phyloP scores from a whole-genome alignment of 2,329 filamentous ascomycete species.

The Aspergillus intermedius region DNA sequence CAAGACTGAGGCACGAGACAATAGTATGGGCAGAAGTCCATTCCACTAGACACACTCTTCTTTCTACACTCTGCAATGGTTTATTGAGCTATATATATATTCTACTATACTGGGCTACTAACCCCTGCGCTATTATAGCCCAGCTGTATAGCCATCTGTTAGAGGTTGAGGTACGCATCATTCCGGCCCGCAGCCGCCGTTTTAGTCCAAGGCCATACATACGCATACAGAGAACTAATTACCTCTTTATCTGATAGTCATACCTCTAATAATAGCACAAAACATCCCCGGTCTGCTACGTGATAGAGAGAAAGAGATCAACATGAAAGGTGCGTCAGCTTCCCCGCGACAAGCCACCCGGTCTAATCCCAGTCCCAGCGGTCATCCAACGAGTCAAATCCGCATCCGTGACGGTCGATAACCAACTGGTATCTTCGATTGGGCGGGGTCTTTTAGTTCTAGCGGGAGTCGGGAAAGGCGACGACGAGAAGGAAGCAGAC shows the following conservation, averaged over 20 bases:
- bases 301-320: not conserved
- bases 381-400: constrained; percentile 91
- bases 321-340: constrained; percentile 36
- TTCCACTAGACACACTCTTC: too few species aligned
- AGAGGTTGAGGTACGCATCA: too few species aligned
- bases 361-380: constrained; percentile 47
- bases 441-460: constrained; percentile 85
- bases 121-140: too few species aligned
- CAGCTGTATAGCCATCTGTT: too few species aligned
- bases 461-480: constrained; percentile 82
- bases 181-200: too few species aligned
- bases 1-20: not conserved
- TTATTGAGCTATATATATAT: too few species aligned
- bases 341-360: not conserved
- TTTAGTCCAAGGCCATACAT: too few species aligned
- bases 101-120: too few species aligned
- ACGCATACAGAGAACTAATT: too few species aligned
- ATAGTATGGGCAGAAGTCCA: too few species aligned
- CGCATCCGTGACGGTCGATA: constrained; percentile 90
- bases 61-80: too few species aligned
- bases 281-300: too few species aligned
- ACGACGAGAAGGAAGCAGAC: constrained; percentile 83
- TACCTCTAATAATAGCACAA: not conserved
- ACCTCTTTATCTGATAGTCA: not conserved
- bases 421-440: constrained; percentile 82